Evolutionary conservation across 2,329 filamentous ascomycete genomes (phyloP).

Genomic region (Cryphonectria radicalis): DNA sequence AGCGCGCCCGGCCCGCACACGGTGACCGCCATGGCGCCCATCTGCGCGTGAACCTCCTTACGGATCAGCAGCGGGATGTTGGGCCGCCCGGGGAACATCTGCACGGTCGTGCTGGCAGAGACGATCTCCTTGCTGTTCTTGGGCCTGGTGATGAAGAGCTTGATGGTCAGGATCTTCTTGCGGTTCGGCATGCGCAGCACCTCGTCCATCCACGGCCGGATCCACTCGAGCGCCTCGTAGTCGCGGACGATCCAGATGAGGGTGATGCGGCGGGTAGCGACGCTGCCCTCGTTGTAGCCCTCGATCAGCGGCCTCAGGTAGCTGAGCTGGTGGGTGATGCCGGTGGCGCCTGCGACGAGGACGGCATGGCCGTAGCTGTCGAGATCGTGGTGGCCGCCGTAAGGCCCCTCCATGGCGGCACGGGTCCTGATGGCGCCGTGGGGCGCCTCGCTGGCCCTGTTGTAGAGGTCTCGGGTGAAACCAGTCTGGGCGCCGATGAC

Average conservation of each 20-base stretch:
- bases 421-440: slow-evolving; percentile 62
- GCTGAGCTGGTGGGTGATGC: slow-evolving; percentile 93
- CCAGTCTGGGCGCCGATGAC: slow-evolving; percentile 87
- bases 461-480: slow-evolving; percentile 81
- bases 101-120: slow-evolving; percentile 77
- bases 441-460: slow-evolving; percentile 63
- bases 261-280: slow-evolving; percentile 79
- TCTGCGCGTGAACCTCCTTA: slow-evolving; percentile 79
- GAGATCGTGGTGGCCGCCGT: slow-evolving; percentile 80
- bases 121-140: slow-evolving; percentile 81
- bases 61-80: slow-evolving; percentile 79
- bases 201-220: slow-evolving; percentile 79
- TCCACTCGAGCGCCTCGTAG: slow-evolving; percentile 89
- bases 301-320: slow-evolving; percentile 79
- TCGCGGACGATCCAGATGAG: slow-evolving; percentile 94
- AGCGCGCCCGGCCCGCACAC: slow-evolving; percentile 78
- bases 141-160: slow-evolving; percentile 89
- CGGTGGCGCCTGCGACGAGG: slow-evolving; percentile 89
- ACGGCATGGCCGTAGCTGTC: slow-evolving; percentile 91
- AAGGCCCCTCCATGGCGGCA: slow-evolving; percentile 88
- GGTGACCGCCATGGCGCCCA: slow-evolving; percentile 87
- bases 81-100: slow-evolving; percentile 90
- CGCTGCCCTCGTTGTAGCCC: slow-evolving; percentile 70
- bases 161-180: slow-evolving; percentile 80
- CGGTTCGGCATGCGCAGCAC: slow-evolving; percentile 79